These are phyloP conservation scores for Pseudocercospora crystallina DNA, from an alignment of 2,329 filamentous ascomycete species.

Conservation along the genomic window DNA sequence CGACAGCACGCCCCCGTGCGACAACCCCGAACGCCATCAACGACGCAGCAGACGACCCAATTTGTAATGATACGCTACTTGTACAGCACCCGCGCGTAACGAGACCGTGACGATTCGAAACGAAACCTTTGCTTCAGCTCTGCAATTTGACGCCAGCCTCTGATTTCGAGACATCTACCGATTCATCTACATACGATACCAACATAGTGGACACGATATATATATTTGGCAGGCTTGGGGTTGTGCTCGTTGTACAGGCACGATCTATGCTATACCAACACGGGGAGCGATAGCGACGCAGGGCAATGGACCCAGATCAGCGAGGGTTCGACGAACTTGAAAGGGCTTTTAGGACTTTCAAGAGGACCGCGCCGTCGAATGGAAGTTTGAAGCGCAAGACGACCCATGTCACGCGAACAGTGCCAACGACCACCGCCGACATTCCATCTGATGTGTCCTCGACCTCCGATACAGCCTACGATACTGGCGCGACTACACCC, in stretches of 20 bases:
- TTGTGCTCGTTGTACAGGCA: background rate
- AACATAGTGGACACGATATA: background rate
- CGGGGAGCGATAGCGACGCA: slow-evolving; percentile 2
- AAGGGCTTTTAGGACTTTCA: background rate
- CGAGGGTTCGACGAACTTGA: slow-evolving; percentile 5
- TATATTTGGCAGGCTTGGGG: too few relatives aligned
- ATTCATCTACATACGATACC: background rate
- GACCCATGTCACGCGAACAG: slow-evolving; percentile 3
- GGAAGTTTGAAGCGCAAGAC: slow-evolving; percentile 6
- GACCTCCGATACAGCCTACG: slow-evolving; percentile 7
- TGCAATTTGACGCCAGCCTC: background rate
- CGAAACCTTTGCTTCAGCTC: background rate
- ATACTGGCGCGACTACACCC: slow-evolving; percentile 18
- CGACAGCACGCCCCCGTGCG: background rate
- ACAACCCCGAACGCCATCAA: background rate
- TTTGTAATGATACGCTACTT: slow-evolving; percentile 3
- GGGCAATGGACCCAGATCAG: slow-evolving; percentile 9
- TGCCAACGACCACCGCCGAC: slow-evolving; percentile 10
- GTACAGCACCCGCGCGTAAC: background rate
- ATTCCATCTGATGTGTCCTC: slow-evolving; percentile 11
- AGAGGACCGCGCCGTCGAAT: background rate
- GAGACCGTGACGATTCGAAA: background rate
- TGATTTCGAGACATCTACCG: background rate
- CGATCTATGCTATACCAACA: background rate
- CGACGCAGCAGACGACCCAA: background rate